Base-by-base conservation (phyloP, 176 grass and related monocot genomes). In the Guadua angustifolia region DNA sequence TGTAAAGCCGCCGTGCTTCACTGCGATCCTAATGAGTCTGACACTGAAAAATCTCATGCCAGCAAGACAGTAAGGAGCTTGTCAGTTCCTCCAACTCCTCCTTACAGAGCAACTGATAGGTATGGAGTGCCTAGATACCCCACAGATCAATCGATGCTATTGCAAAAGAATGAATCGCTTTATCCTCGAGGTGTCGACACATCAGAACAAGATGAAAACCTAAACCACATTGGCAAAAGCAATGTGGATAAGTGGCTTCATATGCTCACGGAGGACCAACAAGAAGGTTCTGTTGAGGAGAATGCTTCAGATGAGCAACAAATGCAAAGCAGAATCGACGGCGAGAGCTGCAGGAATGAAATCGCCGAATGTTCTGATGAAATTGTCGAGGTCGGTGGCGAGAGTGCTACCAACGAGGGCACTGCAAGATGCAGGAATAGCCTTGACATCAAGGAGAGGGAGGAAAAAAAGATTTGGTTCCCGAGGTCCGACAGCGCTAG, bases 211-310 rank as follows among this genome's bases (percentile, higher is more conserved):
- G 86, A 84, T 36, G 87, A 68, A 45, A 76, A 87, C 69, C 71
- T 77, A 61, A 92, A 90, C 49, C 69, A 92, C 76, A 56, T 79
- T 67, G 91, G 91, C n/a, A 94, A 91, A 82, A 86, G 73, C 53
- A 92, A 92, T 51, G 85, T 90, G 32, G 89, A 94, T 17, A 94
- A 81, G 77, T 95, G 96, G 93, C 93, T 95, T 77, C 83, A 95
- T 44, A 82, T 93, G 75, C 83, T 92, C 45, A 82, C 88, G 78
- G 83, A 90, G 11, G 74, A 93, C 43, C 87, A 80, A 3, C 75
- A 87, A 84, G 84, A 90, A 85, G 77, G 52, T 39, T 52, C 71
- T 43, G 35, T 50, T 0, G 81, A 83, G 29, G 66, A 71, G 46
- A 60, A 66, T 33, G 38, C 46, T 63, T 65, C 75, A 4, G 65